A percentile compares a stretch with the other conserved stretches of the same genome.
Conservation (phyloP, 306 rosid species). For the Acacia crassicarpa region DNA sequence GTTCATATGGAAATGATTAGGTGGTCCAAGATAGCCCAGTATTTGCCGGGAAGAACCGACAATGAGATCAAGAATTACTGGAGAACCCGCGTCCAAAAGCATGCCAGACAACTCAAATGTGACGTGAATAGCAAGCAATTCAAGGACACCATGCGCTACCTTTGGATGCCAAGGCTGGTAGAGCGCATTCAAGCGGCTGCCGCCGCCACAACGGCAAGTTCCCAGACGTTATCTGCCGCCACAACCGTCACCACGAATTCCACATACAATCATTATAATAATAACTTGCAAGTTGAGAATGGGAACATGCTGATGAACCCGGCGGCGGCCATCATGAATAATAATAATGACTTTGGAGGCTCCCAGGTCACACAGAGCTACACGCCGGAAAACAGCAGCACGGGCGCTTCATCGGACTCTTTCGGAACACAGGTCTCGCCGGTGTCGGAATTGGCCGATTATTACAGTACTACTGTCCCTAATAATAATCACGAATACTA, state of each 20-base stretch:
- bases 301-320: slow-evolving; percentile 40
- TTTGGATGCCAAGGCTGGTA: slow-evolving; percentile 94
- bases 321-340: slow-evolving; percentile 25
- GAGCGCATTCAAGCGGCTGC: slow-evolving; percentile 88
- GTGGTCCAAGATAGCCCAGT: slow-evolving; percentile 96
- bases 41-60: slow-evolving; percentile 88
- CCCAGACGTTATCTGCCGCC: slow-evolving; percentile 14
- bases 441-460: slow-evolving; percentile 59
- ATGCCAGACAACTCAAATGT: slow-evolving; percentile 95
- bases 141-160: slow-evolving; percentile 93
- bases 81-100: slow-evolving; percentile 95
- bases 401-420: slow-evolving; percentile 66
- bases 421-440: slow-evolving; percentile 73
- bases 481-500: slow-evolving; percentile 35
- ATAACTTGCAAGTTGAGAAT: slow-evolving; percentile 26
- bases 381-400: slow-evolving; percentile 73
- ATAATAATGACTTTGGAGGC: slow-evolving; percentile 30
- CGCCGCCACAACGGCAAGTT: slow-evolving; percentile 23
- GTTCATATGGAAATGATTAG: slow-evolving; percentile 27
- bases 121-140: slow-evolving; percentile 97
- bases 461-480: slow-evolving; percentile 32
- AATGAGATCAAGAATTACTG: slow-evolving; percentile 94
- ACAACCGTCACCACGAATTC: not conserved
- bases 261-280: slow-evolving; percentile 4
- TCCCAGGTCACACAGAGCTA: slow-evolving; percentile 43